phyloP scores from a whole-genome alignment of 2,329 filamentous ascomycete species.

The Teratosphaeria destructans region DNA sequence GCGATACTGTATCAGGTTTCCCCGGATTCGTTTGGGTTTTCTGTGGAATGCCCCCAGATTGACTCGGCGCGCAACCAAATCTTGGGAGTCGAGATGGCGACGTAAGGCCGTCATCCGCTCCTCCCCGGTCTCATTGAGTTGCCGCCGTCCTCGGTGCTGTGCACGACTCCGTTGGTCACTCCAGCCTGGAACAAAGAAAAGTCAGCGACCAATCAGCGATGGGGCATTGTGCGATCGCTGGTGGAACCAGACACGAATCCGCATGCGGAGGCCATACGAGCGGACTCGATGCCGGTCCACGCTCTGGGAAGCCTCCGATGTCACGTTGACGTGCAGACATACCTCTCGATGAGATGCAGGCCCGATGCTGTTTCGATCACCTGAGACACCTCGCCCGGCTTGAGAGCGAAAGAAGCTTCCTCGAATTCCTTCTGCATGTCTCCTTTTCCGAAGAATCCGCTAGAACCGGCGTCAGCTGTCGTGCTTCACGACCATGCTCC shows the following conservation, averaged over 20 bases:
- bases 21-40: not conserved
- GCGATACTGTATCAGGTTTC: not conserved
- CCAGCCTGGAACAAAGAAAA: not conserved
- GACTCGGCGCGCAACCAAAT: not conserved
- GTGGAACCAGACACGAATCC: not conserved
- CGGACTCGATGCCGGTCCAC: not conserved
- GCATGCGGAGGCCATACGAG: not conserved
- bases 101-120: not conserved
- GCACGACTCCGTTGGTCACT: not conserved
- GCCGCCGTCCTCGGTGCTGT: not conserved
- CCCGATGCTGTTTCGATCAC: conserved; percentile 90
- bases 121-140: not conserved
- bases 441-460: conserved; percentile 81
- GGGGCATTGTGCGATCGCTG: not conserved
- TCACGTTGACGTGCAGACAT: conserved; percentile 21
- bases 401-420: conserved; percentile 82
- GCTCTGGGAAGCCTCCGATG: not conserved
- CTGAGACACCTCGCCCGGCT: conserved; percentile 75
- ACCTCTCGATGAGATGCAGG: conserved; percentile 93
- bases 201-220: not conserved
- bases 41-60: not conserved
- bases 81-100: not conserved
- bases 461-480: conserved; percentile 24
- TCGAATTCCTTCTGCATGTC: conserved; percentile 99
- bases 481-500: not conserved